phyloP scores from a whole-genome alignment of 2,329 filamentous ascomycete genomes.

The Claviceps monticola region DNA sequence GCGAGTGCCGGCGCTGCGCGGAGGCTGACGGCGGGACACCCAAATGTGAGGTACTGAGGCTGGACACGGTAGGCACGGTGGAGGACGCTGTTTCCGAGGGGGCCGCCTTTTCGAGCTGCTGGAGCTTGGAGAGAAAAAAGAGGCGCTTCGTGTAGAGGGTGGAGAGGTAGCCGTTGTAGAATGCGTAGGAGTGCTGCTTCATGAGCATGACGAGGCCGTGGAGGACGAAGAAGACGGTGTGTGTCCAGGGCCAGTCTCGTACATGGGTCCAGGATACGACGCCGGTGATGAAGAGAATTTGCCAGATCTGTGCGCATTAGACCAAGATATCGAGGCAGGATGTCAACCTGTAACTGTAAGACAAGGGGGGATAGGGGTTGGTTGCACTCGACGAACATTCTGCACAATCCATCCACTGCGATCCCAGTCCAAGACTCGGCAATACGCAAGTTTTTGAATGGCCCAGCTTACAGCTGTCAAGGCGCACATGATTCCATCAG shows the following conservation, averaged over 20 bases:
- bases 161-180: conserved; percentile 64
- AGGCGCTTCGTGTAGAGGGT: conserved; percentile 39
- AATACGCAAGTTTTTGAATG: conserved; percentile 46
- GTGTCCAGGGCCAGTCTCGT: conserved; percentile 71
- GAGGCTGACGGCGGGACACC: conserved; percentile 24
- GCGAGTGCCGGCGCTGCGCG: conserved; percentile 27
- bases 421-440: conserved; percentile 54
- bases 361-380: not conserved
- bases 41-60: conserved; percentile 33
- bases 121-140: conserved; percentile 33
- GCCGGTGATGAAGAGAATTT: conserved; percentile 46
- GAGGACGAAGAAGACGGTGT: conserved; percentile 63
- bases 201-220: conserved; percentile 65
- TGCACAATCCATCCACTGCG: conserved; percentile 59
- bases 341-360: no score
- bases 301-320: conserved; percentile 41
- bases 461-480: conserved; percentile 51
- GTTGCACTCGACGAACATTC: conserved; percentile 30
- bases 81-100: conserved; percentile 29
- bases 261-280: conserved; percentile 53
- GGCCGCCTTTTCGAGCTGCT: conserved; percentile 41
- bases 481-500: conserved; percentile 56
- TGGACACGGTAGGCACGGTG: conserved; percentile 26
- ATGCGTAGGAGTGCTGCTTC: conserved; percentile 72
- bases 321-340: not conserved